Percentiles rank a stretch among this genome's conserved stretches.
Conservation (phyloP, 225 moss, liverwort and hornwort genomes). For the Takakia lepidozioides region DNA sequence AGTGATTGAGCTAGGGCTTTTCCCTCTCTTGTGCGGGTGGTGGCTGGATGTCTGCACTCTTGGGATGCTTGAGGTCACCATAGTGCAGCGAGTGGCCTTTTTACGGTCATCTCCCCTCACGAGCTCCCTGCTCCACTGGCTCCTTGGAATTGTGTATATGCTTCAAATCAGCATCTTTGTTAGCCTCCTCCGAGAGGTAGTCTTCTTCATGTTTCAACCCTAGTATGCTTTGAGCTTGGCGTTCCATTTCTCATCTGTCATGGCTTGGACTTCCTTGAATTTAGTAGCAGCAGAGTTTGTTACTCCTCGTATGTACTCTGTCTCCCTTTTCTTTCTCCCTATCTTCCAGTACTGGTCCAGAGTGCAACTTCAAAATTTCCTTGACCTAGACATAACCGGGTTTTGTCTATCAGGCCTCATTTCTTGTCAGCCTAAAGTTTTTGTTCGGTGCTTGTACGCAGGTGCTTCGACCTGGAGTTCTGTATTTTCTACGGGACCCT, state of each 20-base stretch:
- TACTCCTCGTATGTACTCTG: too few species aligned
- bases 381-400: too few species aligned
- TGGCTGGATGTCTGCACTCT: conserved; percentile 98
- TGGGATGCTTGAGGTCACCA: conserved; percentile 78
- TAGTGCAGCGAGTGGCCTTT: conserved; percentile 78
- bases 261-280: too few species aligned
- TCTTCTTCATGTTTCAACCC: too few species aligned
- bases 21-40: conserved; percentile 94
- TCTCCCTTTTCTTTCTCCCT: too few species aligned
- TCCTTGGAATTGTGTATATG: conserved; percentile 94
- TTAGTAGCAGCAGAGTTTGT: too few species aligned
- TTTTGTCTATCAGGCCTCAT: too few species aligned
- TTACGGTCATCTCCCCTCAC: conserved; percentile 78
- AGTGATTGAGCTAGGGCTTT: conserved; percentile 88
- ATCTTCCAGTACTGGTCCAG: too few species aligned
- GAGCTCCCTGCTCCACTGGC: conserved; percentile 97
- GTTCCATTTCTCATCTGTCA: too few species aligned
- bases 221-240: too few species aligned
- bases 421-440: too few species aligned
- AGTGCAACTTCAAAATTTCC: too few species aligned
- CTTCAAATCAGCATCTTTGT: conserved; percentile 96
- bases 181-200: conserved; percentile 90
- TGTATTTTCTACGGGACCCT: conserved; percentile 89
- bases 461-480: conserved; percentile 91
- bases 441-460: conserved; percentile 24